These are phyloP conservation scores for Penicillium vulpinum DNA, from an alignment of 2,329 filamentous ascomycete species.

Conservation along the genomic window DNA sequence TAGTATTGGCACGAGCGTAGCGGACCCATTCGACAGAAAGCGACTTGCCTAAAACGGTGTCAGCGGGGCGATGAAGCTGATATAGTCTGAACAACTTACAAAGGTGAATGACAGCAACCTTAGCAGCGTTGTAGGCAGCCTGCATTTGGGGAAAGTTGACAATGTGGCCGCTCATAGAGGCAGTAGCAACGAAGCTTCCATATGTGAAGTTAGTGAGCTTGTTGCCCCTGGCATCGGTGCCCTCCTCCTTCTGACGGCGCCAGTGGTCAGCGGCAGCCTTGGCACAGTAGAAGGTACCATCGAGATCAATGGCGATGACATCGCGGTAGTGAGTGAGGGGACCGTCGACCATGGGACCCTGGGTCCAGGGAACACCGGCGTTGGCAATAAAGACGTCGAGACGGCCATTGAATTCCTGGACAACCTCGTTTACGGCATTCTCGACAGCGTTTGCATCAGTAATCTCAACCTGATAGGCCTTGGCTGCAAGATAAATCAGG, in stretches of 20 bases:
- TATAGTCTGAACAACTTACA: constrained; percentile 48
- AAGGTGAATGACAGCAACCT: constrained; percentile 59
- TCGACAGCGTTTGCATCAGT: constrained; percentile 45
- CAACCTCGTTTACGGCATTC: constrained; percentile 43
- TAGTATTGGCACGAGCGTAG: constrained; percentile 70
- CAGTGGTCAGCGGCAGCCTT: constrained; percentile 69
- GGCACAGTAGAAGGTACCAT: constrained; percentile 77
- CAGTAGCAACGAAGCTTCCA: constrained; percentile 75
- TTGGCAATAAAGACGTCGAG: constrained; percentile 80
- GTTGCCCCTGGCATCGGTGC: constrained; percentile 62
- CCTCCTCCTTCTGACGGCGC: constrained; percentile 67
- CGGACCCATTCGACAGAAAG: constrained; percentile 75
- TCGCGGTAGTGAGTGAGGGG: constrained; percentile 63
- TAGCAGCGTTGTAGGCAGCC: constrained; percentile 71
- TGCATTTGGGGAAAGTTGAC: constrained; percentile 76
- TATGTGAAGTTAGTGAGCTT: constrained; percentile 60
- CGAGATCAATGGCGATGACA: constrained; percentile 70
- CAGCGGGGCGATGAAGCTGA: constrained; percentile 28
- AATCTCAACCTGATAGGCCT: constrained; percentile 53
- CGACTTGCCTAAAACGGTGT: constrained; percentile 56
- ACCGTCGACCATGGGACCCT: constrained; percentile 67
- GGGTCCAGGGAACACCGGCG: constrained; percentile 71
- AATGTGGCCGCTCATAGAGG: constrained; percentile 76
- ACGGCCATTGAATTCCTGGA: constrained; percentile 68
- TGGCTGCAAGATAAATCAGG: constrained; percentile 32